Evolutionary conservation across 169 alveolate species (phyloP).

Genomic region (Plasmodium gonderi): DNA sequence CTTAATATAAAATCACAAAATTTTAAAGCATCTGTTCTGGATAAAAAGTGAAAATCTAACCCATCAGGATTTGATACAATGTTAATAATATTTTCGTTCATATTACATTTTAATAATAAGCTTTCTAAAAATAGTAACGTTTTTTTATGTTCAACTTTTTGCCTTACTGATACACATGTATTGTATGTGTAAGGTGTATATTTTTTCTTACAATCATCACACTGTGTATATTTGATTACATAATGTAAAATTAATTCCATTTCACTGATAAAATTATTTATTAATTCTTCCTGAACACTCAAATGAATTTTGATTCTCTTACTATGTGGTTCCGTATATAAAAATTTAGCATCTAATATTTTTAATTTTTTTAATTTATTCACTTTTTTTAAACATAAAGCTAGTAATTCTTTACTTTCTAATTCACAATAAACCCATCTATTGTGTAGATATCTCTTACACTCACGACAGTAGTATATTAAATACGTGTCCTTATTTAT

Average conservation of each 20-base stretch:
- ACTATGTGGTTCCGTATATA: slow-evolving; percentile 97
- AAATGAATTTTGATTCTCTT: slow-evolving; percentile 95
- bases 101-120: slow-evolving; percentile 94
- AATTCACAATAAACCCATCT: slow-evolving; percentile 95
- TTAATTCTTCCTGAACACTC: slow-evolving; percentile 95
- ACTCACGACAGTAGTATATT: slow-evolving; percentile 91
- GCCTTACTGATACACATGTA: slow-evolving; percentile 96
- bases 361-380: slow-evolving; percentile 95
- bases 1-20: slow-evolving; percentile 95
- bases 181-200: slow-evolving; percentile 99
- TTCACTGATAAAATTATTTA: slow-evolving; percentile 91
- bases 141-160: slow-evolving; percentile 97
- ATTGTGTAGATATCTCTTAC: slow-evolving; percentile 93
- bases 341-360: slow-evolving; percentile 95
- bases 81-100: slow-evolving; percentile 92
- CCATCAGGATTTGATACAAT: slow-evolving; percentile 97
- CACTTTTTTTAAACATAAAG: slow-evolving; percentile 96
- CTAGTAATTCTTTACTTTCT: slow-evolving; percentile 97
- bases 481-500: slow-evolving; percentile 71
- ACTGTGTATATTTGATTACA: slow-evolving; percentile 92
- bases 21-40: slow-evolving; percentile 94
- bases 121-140: slow-evolving; percentile 97
- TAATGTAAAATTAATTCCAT: slow-evolving; percentile 93
- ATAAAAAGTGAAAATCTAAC: slow-evolving; percentile 96
- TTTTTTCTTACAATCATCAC: slow-evolving; percentile 97